These are phyloP conservation scores for Xylaria grammica DNA, from an alignment of 495 filamentous ascomycete genomes.

Conservation along the genomic window DNA sequence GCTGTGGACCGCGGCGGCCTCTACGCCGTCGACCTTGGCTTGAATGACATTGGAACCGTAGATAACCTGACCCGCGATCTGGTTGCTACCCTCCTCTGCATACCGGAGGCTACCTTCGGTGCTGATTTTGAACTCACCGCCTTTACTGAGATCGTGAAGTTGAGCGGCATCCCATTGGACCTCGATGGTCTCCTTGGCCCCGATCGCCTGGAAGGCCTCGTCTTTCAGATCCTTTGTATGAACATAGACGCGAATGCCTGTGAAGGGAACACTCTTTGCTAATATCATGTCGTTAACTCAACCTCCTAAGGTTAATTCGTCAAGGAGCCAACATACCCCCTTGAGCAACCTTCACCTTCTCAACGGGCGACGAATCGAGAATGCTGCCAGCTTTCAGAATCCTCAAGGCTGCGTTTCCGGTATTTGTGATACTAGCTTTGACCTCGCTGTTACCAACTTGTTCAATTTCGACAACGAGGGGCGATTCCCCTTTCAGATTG, in stretches of 20 bases:
- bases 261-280: conserved; percentile 1
- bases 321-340: background rate
- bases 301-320: background rate
- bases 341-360: conserved; percentile 12
- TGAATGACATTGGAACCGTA: conserved; percentile 9
- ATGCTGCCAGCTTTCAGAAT: background rate
- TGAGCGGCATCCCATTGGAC: conserved; percentile 7
- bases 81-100: conserved; percentile 8
- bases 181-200: conserved; percentile 7
- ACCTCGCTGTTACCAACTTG: conserved; percentile 1
- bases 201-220: background rate
- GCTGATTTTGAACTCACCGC: conserved; percentile 4
- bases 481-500: conserved; percentile 5
- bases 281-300: background rate
- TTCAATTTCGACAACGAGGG: conserved; percentile 12
- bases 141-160: background rate
- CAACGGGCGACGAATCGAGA: conserved; percentile 12
- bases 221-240: conserved; percentile 2
- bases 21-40: background rate
- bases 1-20: conserved; percentile 13
- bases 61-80: conserved; percentile 7
- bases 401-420: background rate
- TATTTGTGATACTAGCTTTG: conserved; percentile 7
- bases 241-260: conserved; percentile 1
- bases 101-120: conserved; percentile 4